phyloP scores from a whole-genome alignment of 106 monocot genomes.

The Dactylorhiza incarnata region DNA sequence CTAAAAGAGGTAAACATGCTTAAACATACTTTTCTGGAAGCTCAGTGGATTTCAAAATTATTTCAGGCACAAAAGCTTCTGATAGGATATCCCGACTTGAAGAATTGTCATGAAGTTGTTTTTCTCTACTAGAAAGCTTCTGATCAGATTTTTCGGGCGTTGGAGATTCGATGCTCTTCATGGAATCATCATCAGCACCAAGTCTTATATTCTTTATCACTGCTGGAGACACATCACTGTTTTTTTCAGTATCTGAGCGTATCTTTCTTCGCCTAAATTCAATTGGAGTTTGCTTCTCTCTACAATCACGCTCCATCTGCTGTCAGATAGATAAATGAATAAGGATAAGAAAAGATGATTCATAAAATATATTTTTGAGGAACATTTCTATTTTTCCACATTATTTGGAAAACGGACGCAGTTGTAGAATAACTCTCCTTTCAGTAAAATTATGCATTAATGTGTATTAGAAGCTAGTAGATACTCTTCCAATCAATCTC shows the following conservation, averaged over 20 bases:
- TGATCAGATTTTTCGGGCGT: conserved; percentile 54
- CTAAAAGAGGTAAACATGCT: not conserved
- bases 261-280: conserved; percentile 24
- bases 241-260: conserved; percentile 8
- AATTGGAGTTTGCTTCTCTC: conserved; percentile 18
- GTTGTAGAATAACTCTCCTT: not conserved
- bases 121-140: conserved; percentile 24
- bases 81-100: conserved; percentile 12
- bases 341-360: not conserved
- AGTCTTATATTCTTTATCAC: conserved; percentile 7
- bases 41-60: conserved; percentile 15
- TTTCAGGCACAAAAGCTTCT: conserved; percentile 2
- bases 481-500: too few species aligned
- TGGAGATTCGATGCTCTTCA: conserved; percentile 26
- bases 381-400: not conserved
- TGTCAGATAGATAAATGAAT: not conserved
- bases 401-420: too few species aligned
- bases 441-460: not conserved
- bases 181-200: conserved; percentile 11
- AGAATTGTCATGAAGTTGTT: conserved; percentile 20
- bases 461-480: too few species aligned
- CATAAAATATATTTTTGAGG: not conserved
- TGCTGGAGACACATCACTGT: conserved; percentile 5
- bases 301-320: conserved; percentile 25
- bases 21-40: conserved; percentile 55